phyloP scores from a whole-genome alignment of 164 flowering plant species.

The Tetrastigma voinierianum region DNA sequence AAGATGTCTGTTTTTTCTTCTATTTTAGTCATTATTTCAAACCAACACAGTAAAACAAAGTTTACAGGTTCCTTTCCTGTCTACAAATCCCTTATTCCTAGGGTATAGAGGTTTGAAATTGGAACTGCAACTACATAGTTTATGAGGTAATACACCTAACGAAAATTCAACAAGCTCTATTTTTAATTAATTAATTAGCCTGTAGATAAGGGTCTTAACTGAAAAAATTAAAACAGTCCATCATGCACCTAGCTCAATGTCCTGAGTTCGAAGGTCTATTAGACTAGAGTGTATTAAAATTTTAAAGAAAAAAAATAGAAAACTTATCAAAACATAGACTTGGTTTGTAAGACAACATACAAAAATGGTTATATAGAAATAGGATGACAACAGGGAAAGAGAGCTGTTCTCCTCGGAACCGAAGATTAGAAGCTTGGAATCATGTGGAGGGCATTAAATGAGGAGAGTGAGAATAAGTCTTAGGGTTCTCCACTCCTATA shows the following conservation, averaged over 20 bases:
- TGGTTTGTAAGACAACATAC: slow-evolving; percentile 17
- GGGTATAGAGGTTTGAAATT: slow-evolving; percentile 8
- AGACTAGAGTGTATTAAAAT: no score
- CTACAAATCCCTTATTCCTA: slow-evolving; percentile 6
- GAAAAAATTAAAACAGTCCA: no score
- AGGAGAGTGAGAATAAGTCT: slow-evolving; percentile 23
- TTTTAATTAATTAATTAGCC: slow-evolving; percentile 1
- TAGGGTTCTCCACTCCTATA: slow-evolving; percentile 31
- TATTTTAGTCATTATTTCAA: slow-evolving; percentile 20
- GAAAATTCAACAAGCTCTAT: slow-evolving; percentile 18
- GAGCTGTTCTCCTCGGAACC: slow-evolving; percentile 56
- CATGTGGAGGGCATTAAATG: slow-evolving; percentile 75
- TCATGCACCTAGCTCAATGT: no score
- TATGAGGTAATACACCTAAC: slow-evolving; percentile 16
- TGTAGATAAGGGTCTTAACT: neutral
- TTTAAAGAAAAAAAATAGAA: no score
- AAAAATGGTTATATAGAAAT: neutral
- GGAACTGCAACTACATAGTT: slow-evolving; percentile 22
- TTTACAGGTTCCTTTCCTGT: slow-evolving; percentile 24
- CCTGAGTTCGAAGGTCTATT: no score
- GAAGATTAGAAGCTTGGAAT: slow-evolving; percentile 61
- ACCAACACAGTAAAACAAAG: slow-evolving; percentile 18
- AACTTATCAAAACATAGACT: slow-evolving; percentile 19
- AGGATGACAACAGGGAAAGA: slow-evolving; percentile 35
- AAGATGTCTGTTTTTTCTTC: slow-evolving; percentile 55